Percentiles rank a stretch among this genome's conserved stretches.
These are phyloP conservation scores for Pleurotus tuoliensis DNA, from an alignment of 768 basidiomycete genomes.

Conservation along the genomic window DNA sequence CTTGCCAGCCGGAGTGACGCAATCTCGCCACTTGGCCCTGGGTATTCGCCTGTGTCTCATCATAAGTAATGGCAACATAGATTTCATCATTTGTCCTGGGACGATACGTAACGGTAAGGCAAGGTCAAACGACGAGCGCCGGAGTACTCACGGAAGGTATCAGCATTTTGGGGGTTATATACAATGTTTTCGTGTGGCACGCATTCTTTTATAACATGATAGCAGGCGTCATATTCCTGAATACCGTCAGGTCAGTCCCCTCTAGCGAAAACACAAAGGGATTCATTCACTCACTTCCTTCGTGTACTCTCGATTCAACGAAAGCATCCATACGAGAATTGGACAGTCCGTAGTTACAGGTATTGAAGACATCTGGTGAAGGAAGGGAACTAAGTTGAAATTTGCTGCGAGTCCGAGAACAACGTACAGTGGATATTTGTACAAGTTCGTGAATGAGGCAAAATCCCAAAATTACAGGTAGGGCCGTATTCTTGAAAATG, in stretches of 20 bases:
- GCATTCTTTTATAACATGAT: constrained; percentile 54
- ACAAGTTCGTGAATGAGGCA: not conserved
- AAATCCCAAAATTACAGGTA: not conserved
- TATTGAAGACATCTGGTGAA: not conserved
- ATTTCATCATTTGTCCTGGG: constrained; percentile 64
- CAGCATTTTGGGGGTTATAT: constrained; percentile 53
- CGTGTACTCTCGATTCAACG: constrained; percentile 69
- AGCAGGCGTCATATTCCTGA: constrained; percentile 75
- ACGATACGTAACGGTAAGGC: not conserved
- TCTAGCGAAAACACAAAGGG: not conserved
- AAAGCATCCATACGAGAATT: constrained; percentile 79
- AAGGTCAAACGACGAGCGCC: not conserved
- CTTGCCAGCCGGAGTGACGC: constrained; percentile 56
- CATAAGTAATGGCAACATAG: constrained; percentile 79
- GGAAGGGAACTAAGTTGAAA: not conserved
- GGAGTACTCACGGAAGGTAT: constrained; percentile 57
- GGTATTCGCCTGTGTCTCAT: constrained; percentile 83
- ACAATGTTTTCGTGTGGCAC: constrained; percentile 51
- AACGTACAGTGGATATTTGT: not conserved
- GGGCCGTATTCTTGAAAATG: not conserved
- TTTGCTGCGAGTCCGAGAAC: not conserved
- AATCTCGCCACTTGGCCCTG: constrained; percentile 71
- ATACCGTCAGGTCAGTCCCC: constrained; percentile 5
- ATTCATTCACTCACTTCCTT: constrained; percentile 43
- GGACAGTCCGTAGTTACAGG: constrained; percentile 41